Base-by-base conservation (phyloP, 2,329 filamentous ascomycete genomes). In the Aureobasidium leucospermi region DNA sequence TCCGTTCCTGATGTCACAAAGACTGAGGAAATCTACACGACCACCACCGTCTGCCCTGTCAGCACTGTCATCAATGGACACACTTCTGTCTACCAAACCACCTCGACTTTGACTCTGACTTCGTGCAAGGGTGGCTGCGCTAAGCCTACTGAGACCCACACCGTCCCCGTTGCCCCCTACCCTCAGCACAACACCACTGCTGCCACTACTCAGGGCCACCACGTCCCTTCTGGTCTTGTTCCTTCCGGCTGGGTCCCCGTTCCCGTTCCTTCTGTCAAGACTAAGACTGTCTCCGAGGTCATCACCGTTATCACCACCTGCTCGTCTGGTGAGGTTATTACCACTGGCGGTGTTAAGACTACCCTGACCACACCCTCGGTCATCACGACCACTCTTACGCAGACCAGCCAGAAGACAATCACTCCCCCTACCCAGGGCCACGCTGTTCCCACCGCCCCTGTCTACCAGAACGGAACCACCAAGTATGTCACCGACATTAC, bases 351-450 rank as follows among this genome's bases (percentile, higher is more conserved):
- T 19, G 10, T 29, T 2, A 49, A 45, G 10, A 59, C 60, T 15
- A 51, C 34, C 28, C 9, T 46, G 16, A 59, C 60, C 13, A 11
- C 23, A 8, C 41, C 48, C 39, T 46, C 55, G 4, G 28, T 46
- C 1, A 56, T 53, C 11, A 45, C 34, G 11, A 58, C 15, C 23
- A 51, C 31, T 8, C n/a, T 41, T 13, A 52, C 45, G 2, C 23
- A 23, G 23, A 23, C 23, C 6, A 61, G 43, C n/a, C 31, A 59
- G 19, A 41, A 31, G 4, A 57, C 57, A 2, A 10, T 39, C 32
- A 42, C 49, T 4, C 23, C 58, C n/a, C 29, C 60, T 51, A 58
- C 43, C 39, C 60, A 42, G 13, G 52, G 41, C 13, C 34, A 39
- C n/a, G 23, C 16, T 31, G 38, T 51, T 15, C 39, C 46, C 16